These are phyloP conservation scores for Picochlorum sp. DNA, from an alignment of 139 green algal species.

Conservation along the genomic window DNA sequence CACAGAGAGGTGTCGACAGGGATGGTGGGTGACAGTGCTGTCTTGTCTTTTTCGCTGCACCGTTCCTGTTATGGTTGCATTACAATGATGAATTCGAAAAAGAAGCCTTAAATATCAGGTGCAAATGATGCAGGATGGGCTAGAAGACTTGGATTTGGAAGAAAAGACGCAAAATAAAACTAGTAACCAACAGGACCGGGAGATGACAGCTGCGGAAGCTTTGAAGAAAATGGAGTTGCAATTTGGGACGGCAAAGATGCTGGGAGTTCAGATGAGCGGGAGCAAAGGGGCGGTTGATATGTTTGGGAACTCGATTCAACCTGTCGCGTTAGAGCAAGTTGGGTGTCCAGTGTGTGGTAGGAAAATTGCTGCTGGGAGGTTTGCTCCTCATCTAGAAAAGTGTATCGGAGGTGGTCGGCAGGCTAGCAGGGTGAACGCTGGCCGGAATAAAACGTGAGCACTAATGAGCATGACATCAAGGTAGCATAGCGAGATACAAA, in stretches of 20 bases:
- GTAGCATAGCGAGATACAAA: no score
- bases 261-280: constrained; percentile 6
- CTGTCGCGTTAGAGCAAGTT: constrained; percentile 60
- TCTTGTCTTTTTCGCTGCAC: no score
- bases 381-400: constrained; percentile 74
- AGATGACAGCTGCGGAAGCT: no score
- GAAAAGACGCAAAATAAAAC: background rate
- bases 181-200: background rate
- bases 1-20: constrained; percentile 33
- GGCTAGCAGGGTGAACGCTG: constrained; percentile 5
- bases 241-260: background rate
- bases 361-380: constrained; percentile 52
- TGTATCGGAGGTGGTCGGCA: constrained; percentile 61
- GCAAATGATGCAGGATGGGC: constrained; percentile 8
- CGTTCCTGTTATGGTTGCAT: background rate
- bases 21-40: background rate
- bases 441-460: no score
- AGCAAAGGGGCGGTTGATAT: constrained; percentile 35
- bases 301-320: constrained; percentile 62
- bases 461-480: no score
- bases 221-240: no score
- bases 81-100: no score
- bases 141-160: background rate
- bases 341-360: constrained; percentile 53
- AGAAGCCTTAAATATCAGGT: background rate